Conservation (phyloP, 257 asterid genomes). For the Solanum etuberosum region DNA sequence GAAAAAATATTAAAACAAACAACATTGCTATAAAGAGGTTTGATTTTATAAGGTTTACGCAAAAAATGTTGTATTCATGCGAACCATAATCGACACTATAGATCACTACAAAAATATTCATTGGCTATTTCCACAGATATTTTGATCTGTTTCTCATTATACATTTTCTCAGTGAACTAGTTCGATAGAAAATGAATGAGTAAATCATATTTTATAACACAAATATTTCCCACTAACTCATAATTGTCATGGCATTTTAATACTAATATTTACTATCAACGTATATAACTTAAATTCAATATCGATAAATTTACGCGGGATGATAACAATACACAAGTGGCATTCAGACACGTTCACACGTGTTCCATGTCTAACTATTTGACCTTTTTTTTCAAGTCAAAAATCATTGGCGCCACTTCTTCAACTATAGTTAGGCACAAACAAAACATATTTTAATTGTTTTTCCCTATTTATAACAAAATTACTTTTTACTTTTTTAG, state of each 20-base stretch:
- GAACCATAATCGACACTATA: background rate
- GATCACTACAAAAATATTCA: background rate
- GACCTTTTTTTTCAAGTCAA: slow-evolving; percentile 26
- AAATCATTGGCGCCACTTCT: slow-evolving; percentile 48
- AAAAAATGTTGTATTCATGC: background rate
- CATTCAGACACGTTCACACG: slow-evolving; percentile 24
- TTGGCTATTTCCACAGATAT: too few species aligned
- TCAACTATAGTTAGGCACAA: slow-evolving; percentile 65
- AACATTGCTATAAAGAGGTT: background rate
- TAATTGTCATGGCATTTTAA: background rate
- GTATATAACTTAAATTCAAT: background rate
- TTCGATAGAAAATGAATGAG: background rate
- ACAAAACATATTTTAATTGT: background rate
- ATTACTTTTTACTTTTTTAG: background rate
- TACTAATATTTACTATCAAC: background rate
- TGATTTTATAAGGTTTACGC: background rate
- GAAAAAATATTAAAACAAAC: background rate
- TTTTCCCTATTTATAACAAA: background rate
- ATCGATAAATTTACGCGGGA: too few species aligned
- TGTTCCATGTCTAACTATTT: slow-evolving; percentile 20
- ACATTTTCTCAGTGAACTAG: background rate
- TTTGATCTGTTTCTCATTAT: too few species aligned
- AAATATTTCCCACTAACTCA: background rate
- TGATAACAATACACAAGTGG: slow-evolving; percentile 7
- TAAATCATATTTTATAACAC: background rate